These are phyloP conservation scores for Clitocybe nebularis DNA, from an alignment of 1,284 basidiomycete genomes.

Conservation along the genomic window DNA sequence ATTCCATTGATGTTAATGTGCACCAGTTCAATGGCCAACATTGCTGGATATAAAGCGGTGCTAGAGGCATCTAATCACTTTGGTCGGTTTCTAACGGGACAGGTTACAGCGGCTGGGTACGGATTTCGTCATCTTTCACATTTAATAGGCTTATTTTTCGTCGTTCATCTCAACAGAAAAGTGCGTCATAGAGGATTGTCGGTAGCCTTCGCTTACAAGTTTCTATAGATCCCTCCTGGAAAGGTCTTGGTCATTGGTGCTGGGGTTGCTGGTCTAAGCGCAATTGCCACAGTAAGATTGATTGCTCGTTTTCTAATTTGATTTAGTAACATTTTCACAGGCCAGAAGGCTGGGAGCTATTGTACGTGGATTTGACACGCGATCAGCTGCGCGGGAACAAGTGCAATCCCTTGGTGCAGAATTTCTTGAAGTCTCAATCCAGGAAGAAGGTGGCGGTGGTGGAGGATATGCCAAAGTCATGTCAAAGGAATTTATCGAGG, in stretches of 20 bases:
- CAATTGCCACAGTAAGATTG: constrained; percentile 68
- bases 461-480: constrained; percentile 89
- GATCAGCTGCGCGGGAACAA: constrained; percentile 79
- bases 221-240: constrained; percentile 70
- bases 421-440: constrained; percentile 72
- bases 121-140: constrained; percentile 24
- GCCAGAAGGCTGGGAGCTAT: constrained; percentile 80
- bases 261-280: constrained; percentile 82
- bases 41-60: constrained; percentile 84
- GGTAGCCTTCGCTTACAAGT: constrained; percentile 6
- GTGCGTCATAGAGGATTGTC: constrained; percentile 3
- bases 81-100: constrained; percentile 82
- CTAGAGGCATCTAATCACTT: constrained; percentile 85
- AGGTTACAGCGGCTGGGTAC: constrained; percentile 83
- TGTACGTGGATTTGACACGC: constrained; percentile 82
- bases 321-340: constrained; percentile 28
- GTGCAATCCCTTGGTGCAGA: constrained; percentile 85
- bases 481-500: constrained; percentile 86
- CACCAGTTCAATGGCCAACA: constrained; percentile 83
- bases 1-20: not conserved
- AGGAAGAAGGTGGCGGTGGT: constrained; percentile 76
- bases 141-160: not conserved
- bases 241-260: constrained; percentile 85
- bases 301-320: not conserved
- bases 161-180: constrained; percentile 12